Base-by-base conservation (phyloP, 1,284 basidiomycete genomes). In the Trichosporon sp. region DNA sequence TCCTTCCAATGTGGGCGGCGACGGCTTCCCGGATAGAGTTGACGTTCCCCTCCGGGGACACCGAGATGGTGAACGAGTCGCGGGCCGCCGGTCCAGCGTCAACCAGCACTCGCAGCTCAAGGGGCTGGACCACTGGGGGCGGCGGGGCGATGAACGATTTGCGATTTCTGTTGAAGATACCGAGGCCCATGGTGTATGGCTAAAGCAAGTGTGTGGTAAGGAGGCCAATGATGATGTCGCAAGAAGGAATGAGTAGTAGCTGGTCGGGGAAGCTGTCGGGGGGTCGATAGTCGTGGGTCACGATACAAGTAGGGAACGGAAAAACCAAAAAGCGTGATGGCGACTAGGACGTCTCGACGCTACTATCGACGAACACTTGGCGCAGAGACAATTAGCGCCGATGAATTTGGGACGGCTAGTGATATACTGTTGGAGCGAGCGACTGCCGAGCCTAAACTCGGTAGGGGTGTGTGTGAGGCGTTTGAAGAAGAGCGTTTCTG, bases 31-130 rank as follows among this genome's bases (percentile, higher is more conserved):
- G 67, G 4, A 78, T 59, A 0, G 67, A 65, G 7, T 60, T 62
- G 23, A 76, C 65, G 10, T 62, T 57, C n/a, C 66, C 74, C 14
- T 75, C 70, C 1, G 69, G 66, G 52, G 70, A 60, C 16, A 77
- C 69, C 6, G 61, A 60, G 36, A 79, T 68, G 61, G 65, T 69
- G 44, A 79, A 75, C 34, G 74, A 57, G 36, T 71, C 68, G 52
- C 63, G 65, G 1, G 63, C 61, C 2, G 56, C 32, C 14, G 63
- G 63, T 3, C 65, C 68, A 32, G 65, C 64, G 65, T 69, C 68
- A 31, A 69, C 59, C 23, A 69, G 68, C 4, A 69, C 68, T 3
- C 63, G 63, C 14, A 69, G 60, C 13, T 59, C 11, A n/a, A 66
- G 19, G 6, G 16, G 29, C n/a, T 58, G 44, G n/a, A 40, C 21